Evolutionary conservation across 345 rosid species (phyloP).

Genomic region (Eutrema yunnanense): DNA sequence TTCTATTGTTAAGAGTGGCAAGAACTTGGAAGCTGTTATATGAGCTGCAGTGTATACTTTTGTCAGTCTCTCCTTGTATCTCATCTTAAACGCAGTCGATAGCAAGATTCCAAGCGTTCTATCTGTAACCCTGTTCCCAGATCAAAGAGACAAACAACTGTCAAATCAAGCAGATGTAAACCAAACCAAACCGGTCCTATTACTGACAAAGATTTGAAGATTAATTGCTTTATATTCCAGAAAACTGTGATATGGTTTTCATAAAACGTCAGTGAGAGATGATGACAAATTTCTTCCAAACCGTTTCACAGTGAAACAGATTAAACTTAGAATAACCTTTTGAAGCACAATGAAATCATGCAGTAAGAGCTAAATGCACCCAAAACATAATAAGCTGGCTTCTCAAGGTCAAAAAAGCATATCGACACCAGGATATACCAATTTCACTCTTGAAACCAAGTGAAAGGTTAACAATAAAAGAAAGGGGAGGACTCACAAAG

Average conservation of each 20-base stretch:
- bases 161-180: background rate
- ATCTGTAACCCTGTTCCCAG: constrained; percentile 48
- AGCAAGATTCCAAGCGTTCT: constrained; percentile 64
- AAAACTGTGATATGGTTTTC: background rate
- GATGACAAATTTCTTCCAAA: background rate
- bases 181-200: background rate
- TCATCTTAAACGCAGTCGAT: constrained; percentile 59
- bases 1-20: constrained; percentile 45
- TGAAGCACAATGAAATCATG: background rate
- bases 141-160: background rate
- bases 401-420: background rate
- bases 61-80: constrained; percentile 68
- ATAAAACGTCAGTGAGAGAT: background rate
- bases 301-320: background rate
- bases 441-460: background rate
- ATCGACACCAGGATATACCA: background rate
- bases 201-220: background rate
- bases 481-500: constrained; percentile 47
- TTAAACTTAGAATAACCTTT: background rate
- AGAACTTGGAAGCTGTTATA: constrained; percentile 52
- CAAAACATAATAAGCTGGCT: background rate
- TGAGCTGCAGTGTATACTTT: constrained; percentile 73
- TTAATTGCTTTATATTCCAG: background rate
- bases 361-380: background rate
- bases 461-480: background rate